Base-by-base conservation (phyloP, 1,284 basidiomycete genomes). In the Cryptococcus neoformans region DNA sequence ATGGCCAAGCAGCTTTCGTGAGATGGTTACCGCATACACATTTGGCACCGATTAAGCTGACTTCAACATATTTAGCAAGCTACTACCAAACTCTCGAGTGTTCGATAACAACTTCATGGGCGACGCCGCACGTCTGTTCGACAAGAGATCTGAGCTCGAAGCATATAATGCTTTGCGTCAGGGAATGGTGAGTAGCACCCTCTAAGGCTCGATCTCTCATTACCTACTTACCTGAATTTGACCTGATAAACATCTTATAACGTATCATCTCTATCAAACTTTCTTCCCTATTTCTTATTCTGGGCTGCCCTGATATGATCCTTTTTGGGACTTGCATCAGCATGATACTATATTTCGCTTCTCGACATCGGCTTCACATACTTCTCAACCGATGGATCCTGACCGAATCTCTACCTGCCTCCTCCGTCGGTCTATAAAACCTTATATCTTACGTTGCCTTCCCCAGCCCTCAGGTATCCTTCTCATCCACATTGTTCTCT, bases 1-100 rank as follows among this genome's bases (percentile, higher is more conserved):
- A 63, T 66, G 10, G 69, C 68, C 2, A 49, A 57, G 39, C 66
- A 68, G 56, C 59, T 72, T 2, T 54, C 57, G 70, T 72, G 44
- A 60, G 68, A 66, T 10, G 11, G 17, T 35, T 12, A 39, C 28
- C n/a, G 40, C 37, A 2, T 16, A 39, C 16, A 42, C n/a, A n/a
- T n/a, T n/a, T 40, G 37, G 17, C 28, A 11, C 35, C 17, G 34
- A 53, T 16, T 48, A 2, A 41, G 39, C n/a, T 2, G 8, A 3
- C 8, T 11, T 44, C 36, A 14, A 46, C 46, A 17, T 40, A 42
- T 36, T 10, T 49, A 69, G 70, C 21, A 62, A 66, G 41, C 58
- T 68, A 21, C 57, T 72, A 5, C 68, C 70, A 14, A 68, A 70
- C 50, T 57, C 68, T 39, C 55, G 55, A 38, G 55, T 70, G 34